phyloP scores from a whole-genome alignment of 371 early-diverging fungal species.

The Rhizopus stolonifer region DNA sequence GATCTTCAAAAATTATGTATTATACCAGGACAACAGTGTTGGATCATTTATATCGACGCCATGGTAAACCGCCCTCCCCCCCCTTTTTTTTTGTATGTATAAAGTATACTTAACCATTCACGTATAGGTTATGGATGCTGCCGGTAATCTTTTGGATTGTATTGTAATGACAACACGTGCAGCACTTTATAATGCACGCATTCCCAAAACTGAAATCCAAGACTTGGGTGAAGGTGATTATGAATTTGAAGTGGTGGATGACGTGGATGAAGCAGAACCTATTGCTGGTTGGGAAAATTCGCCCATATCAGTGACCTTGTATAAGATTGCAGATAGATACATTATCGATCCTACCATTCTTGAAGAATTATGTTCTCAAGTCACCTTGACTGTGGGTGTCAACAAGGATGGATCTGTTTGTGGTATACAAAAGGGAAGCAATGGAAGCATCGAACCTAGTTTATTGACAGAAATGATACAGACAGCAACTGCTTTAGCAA shows the following conservation, averaged over 20 bases:
- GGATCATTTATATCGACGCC: constrained; percentile 90
- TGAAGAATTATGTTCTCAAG: constrained; percentile 86
- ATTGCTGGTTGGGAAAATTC: constrained; percentile 75
- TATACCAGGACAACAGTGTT: constrained; percentile 86
- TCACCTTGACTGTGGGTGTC: constrained; percentile 78
- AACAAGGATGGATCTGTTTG: constrained; percentile 79
- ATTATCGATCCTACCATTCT: constrained; percentile 84
- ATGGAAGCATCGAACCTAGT: constrained; percentile 78
- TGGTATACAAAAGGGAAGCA: constrained; percentile 78
- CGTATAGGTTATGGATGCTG: constrained; percentile 75
- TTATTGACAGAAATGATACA: constrained; percentile 73
- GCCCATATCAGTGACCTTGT: constrained; percentile 82
- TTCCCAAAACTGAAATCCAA: constrained; percentile 79
- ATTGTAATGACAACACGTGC: constrained; percentile 83
- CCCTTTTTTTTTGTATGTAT: constrained; percentile 3
- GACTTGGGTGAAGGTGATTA: constrained; percentile 71
- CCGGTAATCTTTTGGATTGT: constrained; percentile 85
- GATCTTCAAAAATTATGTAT: constrained; percentile 85
- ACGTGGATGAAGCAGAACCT: constrained; percentile 77
- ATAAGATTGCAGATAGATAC: constrained; percentile 82
- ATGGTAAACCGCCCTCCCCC: constrained; percentile 50
- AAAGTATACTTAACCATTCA: background rate
- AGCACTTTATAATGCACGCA: constrained; percentile 80
- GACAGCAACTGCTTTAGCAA: constrained; percentile 64
- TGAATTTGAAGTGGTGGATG: constrained; percentile 89